A percentile compares a stretch with the other conserved stretches of the same genome.
phyloP scores from a whole-genome alignment of 352 stramenopile genomes.

The Pythium brachiatum region DNA sequence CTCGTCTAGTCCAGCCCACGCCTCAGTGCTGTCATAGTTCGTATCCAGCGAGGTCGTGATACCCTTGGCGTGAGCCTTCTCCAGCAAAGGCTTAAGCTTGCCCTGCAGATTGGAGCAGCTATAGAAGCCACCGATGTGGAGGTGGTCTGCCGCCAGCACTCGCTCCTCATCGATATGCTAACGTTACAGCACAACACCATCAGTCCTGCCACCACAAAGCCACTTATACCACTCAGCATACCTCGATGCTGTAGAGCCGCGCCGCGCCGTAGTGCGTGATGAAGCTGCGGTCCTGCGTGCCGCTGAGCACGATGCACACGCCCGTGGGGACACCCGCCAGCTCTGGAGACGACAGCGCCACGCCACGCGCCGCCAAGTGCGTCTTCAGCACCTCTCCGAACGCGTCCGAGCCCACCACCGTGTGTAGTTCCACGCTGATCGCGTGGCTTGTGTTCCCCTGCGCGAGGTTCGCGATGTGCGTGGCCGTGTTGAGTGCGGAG shows the following conservation, averaged over 20 bases:
- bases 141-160: slow-evolving; percentile 53
- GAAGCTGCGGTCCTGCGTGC: slow-evolving; percentile 72
- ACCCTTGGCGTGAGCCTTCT: slow-evolving; percentile 52
- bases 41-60: slow-evolving; percentile 81
- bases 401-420: slow-evolving; percentile 42
- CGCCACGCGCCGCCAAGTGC: slow-evolving; percentile 35
- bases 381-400: slow-evolving; percentile 28
- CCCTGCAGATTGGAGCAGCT: slow-evolving; percentile 60
- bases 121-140: slow-evolving; percentile 85
- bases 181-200: not conserved
- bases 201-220: not conserved
- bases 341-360: slow-evolving; percentile 45
- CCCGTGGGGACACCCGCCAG: slow-evolving; percentile 48
- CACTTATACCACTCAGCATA: slow-evolving; percentile 10
- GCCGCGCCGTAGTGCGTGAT: slow-evolving; percentile 79
- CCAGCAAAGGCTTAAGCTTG: slow-evolving; percentile 56
- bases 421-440: slow-evolving; percentile 54
- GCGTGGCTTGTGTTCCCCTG: slow-evolving; percentile 23
- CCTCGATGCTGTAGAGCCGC: slow-evolving; percentile 57
- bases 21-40: slow-evolving; percentile 78
- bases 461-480: slow-evolving; percentile 65
- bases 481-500: slow-evolving; percentile 83
- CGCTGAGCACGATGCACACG: slow-evolving; percentile 79
- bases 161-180: slow-evolving; percentile 65
- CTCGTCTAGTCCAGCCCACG: slow-evolving; percentile 57